Conservation (phyloP, 371 early-diverging fungal species). For the Sanchytrium tribonematis region DNA sequence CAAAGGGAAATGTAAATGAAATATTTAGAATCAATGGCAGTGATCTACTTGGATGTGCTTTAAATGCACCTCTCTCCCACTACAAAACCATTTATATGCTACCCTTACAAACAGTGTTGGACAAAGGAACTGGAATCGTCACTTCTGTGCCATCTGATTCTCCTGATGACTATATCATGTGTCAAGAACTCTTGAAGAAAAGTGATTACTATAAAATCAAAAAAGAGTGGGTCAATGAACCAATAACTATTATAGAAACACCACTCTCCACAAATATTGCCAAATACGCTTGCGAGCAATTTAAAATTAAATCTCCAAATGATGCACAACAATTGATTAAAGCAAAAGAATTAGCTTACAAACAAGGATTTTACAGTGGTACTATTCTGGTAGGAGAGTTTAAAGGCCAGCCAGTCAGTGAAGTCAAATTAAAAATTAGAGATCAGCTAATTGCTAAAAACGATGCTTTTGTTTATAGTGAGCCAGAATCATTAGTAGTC, state of each 20-base stretch:
- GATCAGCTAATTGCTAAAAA: constrained; percentile 34
- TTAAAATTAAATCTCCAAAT: constrained; percentile 82
- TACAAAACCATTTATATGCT: constrained; percentile 61
- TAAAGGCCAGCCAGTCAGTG: constrained; percentile 52
- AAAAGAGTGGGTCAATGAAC: constrained; percentile 56
- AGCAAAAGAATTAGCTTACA: constrained; percentile 85
- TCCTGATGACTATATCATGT: constrained; percentile 76
- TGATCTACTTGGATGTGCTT: constrained; percentile 57
- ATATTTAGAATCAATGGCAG: constrained; percentile 47
- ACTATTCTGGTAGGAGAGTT: constrained; percentile 52
- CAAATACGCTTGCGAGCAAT: constrained; percentile 53
- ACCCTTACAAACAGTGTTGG: constrained; percentile 84
- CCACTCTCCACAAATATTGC: constrained; percentile 54
- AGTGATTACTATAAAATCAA: constrained; percentile 63
- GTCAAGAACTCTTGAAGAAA: constrained; percentile 74
- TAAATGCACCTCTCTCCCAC: constrained; percentile 54
- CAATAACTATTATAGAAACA: constrained; percentile 58
- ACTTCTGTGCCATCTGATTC: constrained; percentile 94
- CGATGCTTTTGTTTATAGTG: constrained; percentile 65
- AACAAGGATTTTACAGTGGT: constrained; percentile 90
- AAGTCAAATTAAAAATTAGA: constrained; percentile 64
- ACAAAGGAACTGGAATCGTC: constrained; percentile 93
- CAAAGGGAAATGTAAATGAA: constrained; percentile 29
- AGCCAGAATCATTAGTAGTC: constrained; percentile 85
- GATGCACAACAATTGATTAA: constrained; percentile 61